Evolutionary conservation across 108 stramenopile species (phyloP).

Genomic region (Conticribra guillardii): DNA sequence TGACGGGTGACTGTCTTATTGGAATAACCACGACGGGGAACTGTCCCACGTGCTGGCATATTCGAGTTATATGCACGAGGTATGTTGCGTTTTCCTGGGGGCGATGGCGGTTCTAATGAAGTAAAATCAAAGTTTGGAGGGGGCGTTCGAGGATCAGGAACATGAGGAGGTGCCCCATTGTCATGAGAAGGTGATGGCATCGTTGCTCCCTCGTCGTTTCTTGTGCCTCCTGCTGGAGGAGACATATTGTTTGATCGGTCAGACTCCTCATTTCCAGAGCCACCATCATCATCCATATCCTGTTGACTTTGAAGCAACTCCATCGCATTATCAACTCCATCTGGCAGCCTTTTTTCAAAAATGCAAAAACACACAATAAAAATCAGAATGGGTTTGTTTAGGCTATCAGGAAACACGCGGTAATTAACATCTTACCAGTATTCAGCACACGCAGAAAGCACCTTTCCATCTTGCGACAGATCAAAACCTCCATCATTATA

Average conservation of each 20-base stretch:
- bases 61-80: constrained; percentile 23
- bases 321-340: constrained; percentile 77
- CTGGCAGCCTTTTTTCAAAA: constrained; percentile 73
- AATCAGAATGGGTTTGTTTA: no score
- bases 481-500: constrained; percentile 98
- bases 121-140: constrained; percentile 27
- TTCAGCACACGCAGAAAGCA: constrained; percentile 89
- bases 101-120: constrained; percentile 49
- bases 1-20: no score
- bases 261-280: not conserved
- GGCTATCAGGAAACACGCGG: no score
- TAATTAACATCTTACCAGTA: constrained; percentile 54
- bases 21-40: no score
- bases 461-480: constrained; percentile 88
- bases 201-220: not conserved
- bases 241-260: constrained; percentile 1
- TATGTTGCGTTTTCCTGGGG: constrained; percentile 50
- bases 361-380: no score
- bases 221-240: constrained; percentile 6
- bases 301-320: constrained; percentile 62
- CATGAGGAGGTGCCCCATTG: constrained; percentile 2
- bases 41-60: not conserved
- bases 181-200: constrained; percentile 19
- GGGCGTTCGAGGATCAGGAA: constrained; percentile 42
- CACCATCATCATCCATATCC: constrained; percentile 30